Evolutionary conservation across 805 yeast species (phyloP), one percentile per base, ranked within the genome.

Genomic region (Cyberlindnera sargentensis): DNA sequence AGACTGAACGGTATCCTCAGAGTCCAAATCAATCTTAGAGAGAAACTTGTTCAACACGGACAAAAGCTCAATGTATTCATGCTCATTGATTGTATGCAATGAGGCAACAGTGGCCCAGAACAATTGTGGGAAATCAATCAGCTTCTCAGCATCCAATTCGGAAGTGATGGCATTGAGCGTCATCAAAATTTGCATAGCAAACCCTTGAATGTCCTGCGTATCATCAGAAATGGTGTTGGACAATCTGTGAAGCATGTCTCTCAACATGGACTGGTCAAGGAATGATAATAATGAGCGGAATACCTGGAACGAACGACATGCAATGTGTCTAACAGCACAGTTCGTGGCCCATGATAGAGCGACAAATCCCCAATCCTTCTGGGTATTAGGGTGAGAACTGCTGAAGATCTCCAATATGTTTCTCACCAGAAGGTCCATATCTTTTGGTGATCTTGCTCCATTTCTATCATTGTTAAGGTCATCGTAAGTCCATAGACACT

Each of bases 61-160:
- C 27, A 93, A 67, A 0, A 84, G 85, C 56, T 95, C 98, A 41
- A 89, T 78, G 55, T 84, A 95, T 57, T 93, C 99, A 52, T 83
- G 89, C 59, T 95, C 98, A 54, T 90, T 95, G 28, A 89, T 75
- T 0, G 97, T 87, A 45, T 82, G 82, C 49, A 93, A 66, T 52
- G 96, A 84, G 1, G 98, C 99, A 10, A 89, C 93, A 31, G 90
- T 78, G 0, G 90, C 83, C 99, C 99, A 93, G 59, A 91, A 93
- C 34, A 95, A 66, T 58, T 90, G 97, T 1, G 99, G 98, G 62
- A 83, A 88, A 50, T 86, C 84, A 44, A 86, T 82, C 47, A 93
- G 66, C 51, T 84, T 82, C 33, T 78, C 84, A 7, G 91, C 74
- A 51, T 82, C 85, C 37, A 89, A 65, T 55, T 88, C 95, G 0